These are phyloP conservation scores for Colletotrichum siamense DNA, from an alignment of 2,329 filamentous ascomycete genomes.

Conservation along the genomic window DNA sequence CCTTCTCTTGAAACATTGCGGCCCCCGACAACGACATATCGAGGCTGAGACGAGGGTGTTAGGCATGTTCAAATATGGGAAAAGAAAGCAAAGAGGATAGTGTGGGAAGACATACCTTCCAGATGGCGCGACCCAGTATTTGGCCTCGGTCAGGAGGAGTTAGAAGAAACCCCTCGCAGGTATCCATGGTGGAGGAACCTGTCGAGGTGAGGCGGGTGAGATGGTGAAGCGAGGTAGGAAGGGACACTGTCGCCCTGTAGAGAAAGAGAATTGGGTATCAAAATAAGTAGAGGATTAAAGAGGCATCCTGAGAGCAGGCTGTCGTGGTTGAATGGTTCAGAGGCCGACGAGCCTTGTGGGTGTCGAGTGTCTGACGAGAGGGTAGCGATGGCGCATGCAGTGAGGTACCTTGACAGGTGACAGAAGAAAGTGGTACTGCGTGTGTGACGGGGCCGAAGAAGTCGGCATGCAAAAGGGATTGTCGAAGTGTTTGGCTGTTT, in stretches of 20 bases:
- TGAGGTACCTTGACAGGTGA: not conserved
- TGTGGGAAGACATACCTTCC: conserved; percentile 49
- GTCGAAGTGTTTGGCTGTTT: not conserved
- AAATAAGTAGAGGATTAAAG: not conserved
- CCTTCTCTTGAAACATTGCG: conserved; percentile 36
- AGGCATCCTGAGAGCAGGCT: conserved; percentile 10
- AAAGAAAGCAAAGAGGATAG: not conserved
- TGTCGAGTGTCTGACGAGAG: not conserved
- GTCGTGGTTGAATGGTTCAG: not conserved
- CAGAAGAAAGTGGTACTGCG: not conserved
- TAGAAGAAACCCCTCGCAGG: conserved; percentile 51
- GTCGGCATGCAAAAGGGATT: not conserved
- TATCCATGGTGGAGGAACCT: conserved; percentile 16
- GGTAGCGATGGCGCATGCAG: conserved; percentile 5
- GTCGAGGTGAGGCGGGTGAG: not conserved
- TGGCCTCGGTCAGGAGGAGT: conserved; percentile 56
- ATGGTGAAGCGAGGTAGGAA: not conserved
- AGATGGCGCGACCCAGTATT: conserved; percentile 54
- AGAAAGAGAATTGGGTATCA: not conserved
- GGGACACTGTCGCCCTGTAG: not conserved
- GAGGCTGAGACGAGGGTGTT: conserved; percentile 46
- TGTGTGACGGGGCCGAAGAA: not conserved
- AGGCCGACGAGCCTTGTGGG: not conserved
- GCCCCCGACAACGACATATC: conserved; percentile 63
- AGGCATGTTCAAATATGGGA: not conserved